Evolutionary conservation across 108 stramenopile genomes (phyloP).

Genomic region (Pseudonitzschia delicatissima): DNA sequence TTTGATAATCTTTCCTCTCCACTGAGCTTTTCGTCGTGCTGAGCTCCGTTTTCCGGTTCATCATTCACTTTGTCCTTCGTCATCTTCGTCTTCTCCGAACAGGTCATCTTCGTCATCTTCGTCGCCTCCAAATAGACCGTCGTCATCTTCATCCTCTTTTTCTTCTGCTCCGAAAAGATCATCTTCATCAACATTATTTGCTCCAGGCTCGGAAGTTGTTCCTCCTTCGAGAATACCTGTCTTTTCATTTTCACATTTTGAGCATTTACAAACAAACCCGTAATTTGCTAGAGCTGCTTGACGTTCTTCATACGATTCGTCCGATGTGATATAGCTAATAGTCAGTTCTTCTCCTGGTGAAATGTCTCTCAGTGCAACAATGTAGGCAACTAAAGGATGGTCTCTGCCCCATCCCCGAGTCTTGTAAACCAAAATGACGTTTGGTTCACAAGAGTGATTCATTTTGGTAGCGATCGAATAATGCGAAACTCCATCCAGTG

Average conservation of each 20-base stretch:
- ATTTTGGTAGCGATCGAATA: slow-evolving; percentile 72
- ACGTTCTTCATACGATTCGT: slow-evolving; percentile 38
- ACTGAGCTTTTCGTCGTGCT: neutral
- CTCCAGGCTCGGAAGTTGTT: neutral
- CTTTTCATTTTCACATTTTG: slow-evolving; percentile 42
- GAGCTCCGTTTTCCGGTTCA: neutral
- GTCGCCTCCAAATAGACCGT: slow-evolving; percentile 11
- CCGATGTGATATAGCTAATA: slow-evolving; percentile 72
- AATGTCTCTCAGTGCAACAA: slow-evolving; percentile 66
- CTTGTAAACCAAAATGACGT: slow-evolving; percentile 56
- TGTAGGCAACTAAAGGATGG: slow-evolving; percentile 52
- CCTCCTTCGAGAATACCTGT: neutral
- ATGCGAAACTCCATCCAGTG: slow-evolving; percentile 87
- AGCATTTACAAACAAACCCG: slow-evolving; percentile 76
- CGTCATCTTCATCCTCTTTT: slow-evolving; percentile 28
- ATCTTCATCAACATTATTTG: slow-evolving; percentile 8
- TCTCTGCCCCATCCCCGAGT: slow-evolving; percentile 41
- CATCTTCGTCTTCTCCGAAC: slow-evolving; percentile 8
- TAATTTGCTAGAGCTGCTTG: slow-evolving; percentile 62
- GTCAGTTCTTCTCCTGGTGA: slow-evolving; percentile 74
- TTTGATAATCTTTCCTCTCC: slow-evolving; percentile 23
- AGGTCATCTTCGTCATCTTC: slow-evolving; percentile 6
- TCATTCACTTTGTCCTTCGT: slow-evolving; percentile 1
- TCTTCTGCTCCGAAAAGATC: slow-evolving; percentile 43
- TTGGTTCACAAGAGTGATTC: slow-evolving; percentile 86